A percentile compares a stretch with the other conserved stretches of the same genome.
Evolutionary conservation across 2,329 filamentous ascomycete species (phyloP).

Genomic region (Ophiosphaerella herpotricha): DNA sequence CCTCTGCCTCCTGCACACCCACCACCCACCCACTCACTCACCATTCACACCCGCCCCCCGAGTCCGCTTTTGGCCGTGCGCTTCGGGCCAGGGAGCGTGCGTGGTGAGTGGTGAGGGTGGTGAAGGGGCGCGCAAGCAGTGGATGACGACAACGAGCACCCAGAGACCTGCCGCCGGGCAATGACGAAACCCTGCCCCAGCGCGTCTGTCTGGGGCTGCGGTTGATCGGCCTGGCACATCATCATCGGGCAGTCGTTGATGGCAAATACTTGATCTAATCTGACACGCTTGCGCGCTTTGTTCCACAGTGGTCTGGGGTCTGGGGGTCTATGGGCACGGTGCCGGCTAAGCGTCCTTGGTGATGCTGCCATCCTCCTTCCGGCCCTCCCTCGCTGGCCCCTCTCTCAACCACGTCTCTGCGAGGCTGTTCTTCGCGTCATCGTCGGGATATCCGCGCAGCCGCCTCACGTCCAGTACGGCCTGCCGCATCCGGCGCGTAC

Average conservation of each 20-base stretch:
- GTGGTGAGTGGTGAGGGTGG: neutral
- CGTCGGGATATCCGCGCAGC: constrained; percentile 73
- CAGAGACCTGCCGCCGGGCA: constrained; percentile 28
- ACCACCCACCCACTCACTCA: neutral
- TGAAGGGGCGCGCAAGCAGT: constrained; percentile 25
- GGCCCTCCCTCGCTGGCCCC: constrained; percentile 58
- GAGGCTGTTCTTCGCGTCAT: constrained; percentile 75
- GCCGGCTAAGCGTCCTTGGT: constrained; percentile 58
- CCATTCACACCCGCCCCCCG: constrained; percentile 19
- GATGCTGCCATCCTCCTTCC: constrained; percentile 65
- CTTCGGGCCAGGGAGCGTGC: no score
- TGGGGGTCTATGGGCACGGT: neutral
- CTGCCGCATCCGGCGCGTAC: constrained; percentile 75
- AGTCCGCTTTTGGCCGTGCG: neutral
- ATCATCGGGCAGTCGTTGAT: constrained; percentile 47
- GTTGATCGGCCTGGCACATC: constrained; percentile 27
- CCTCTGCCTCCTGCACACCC: neutral
- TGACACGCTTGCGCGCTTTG: constrained; percentile 48
- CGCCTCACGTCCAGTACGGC: constrained; percentile 80
- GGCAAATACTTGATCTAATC: constrained; percentile 67
- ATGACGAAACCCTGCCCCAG: constrained; percentile 26
- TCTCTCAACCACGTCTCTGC: constrained; percentile 79
- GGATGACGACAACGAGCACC: constrained; percentile 44
- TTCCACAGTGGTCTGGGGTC: neutral
- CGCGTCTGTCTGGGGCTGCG: constrained; percentile 14